Conservation (phyloP, 495 filamentous ascomycete genomes). For the Darksidea phi region DNA sequence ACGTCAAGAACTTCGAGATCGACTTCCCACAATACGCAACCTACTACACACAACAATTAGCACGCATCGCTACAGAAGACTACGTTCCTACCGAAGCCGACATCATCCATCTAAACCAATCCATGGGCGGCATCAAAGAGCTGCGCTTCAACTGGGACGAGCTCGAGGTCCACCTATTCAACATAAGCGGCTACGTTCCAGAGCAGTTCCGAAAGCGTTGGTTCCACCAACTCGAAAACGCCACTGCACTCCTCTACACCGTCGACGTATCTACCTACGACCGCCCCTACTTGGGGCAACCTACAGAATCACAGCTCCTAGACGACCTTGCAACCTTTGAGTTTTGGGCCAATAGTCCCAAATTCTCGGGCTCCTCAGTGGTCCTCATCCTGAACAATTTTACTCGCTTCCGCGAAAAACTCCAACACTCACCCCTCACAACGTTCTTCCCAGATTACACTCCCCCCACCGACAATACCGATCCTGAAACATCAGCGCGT, state of each 20-base stretch:
- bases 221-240: conserved; percentile 32
- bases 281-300: conserved; percentile 20
- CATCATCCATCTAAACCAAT: conserved; percentile 26
- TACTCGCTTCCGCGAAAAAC: conserved; percentile 26
- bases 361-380: conserved; percentile 25
- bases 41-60: conserved; percentile 23
- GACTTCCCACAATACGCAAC: conserved; percentile 31
- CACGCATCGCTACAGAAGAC: conserved; percentile 9
- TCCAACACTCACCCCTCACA: conserved; percentile 21
- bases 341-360: conserved; percentile 23
- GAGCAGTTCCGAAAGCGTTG: conserved; percentile 30
- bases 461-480: conserved; percentile 2
- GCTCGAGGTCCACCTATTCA: conserved; percentile 29
- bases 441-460: conserved; percentile 31
- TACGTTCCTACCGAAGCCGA: conserved; percentile 26
- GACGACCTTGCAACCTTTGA: conserved; percentile 32
- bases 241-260: conserved; percentile 25
- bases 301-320: conserved; percentile 19
- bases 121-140: conserved; percentile 31
- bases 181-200: conserved; percentile 28
- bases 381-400: conserved; percentile 31
- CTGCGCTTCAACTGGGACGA: conserved; percentile 31
- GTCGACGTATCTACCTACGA: conserved; percentile 31
- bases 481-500: conserved; percentile 19
- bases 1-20: conserved; percentile 31